Conservation (phyloP, 2,329 filamentous ascomycete species). For the Arthrobotrys megalospora region DNA sequence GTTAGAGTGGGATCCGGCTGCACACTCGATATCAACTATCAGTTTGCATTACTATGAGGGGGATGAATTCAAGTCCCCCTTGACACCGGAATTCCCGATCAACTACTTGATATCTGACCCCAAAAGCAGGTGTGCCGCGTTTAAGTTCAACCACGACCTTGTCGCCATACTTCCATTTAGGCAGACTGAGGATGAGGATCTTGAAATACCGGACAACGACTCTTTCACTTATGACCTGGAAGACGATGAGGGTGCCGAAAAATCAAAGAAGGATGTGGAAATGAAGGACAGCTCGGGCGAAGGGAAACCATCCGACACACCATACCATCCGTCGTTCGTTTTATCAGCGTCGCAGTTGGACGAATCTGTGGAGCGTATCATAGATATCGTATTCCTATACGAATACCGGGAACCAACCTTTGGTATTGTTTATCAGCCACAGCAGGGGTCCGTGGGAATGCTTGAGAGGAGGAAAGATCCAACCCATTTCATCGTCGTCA, state of each 20-base stretch:
- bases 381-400: constrained; percentile 92
- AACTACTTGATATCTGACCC: constrained; percentile 91
- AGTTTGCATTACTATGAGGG: constrained; percentile 99
- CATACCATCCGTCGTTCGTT: constrained; percentile 93
- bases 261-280: constrained; percentile 58
- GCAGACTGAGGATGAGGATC: constrained; percentile 70
- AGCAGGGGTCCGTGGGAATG: constrained; percentile 80
- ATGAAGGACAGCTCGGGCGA: constrained; percentile 60
- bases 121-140: constrained; percentile 89
- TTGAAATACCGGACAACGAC: constrained; percentile 73
- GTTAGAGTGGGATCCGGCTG: constrained; percentile 91
- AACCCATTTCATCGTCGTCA: constrained; percentile 93
- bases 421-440: constrained; percentile 87
- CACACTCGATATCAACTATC: constrained; percentile 83
- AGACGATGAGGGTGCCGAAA: constrained; percentile 63
- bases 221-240: constrained; percentile 76
- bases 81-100: constrained; percentile 80
- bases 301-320: constrained; percentile 71
- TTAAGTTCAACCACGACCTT: constrained; percentile 90
- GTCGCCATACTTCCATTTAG: constrained; percentile 95
- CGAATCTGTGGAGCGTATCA: constrained; percentile 85
- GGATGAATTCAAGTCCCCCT: constrained; percentile 74
- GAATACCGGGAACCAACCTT: constrained; percentile 98
- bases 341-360: constrained; percentile 90
- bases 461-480: constrained; percentile 79